Conservation (phyloP, 352 stramenopile species). For the Pythium sp. region DNA sequence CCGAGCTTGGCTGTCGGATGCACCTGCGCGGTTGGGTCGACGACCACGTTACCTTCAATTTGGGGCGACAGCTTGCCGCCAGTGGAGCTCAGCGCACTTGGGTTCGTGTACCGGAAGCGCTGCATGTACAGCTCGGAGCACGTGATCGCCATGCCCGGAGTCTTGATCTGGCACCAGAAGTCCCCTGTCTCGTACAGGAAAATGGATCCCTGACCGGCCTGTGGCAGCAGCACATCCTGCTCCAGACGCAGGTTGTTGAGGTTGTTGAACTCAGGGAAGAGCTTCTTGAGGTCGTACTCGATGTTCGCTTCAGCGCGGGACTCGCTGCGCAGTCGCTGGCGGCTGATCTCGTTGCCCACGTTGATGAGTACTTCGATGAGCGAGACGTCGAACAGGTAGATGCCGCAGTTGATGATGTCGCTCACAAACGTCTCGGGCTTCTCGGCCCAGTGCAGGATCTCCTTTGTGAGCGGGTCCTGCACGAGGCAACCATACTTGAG, state of each 20-base stretch:
- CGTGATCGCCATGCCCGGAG: constrained; percentile 85
- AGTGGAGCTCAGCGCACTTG: constrained; percentile 71
- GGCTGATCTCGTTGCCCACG: constrained; percentile 78
- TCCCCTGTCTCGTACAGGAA: constrained; percentile 84
- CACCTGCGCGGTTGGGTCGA: constrained; percentile 75
- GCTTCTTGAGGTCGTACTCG: constrained; percentile 80
- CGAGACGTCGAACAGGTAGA: constrained; percentile 85
- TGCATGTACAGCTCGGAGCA: constrained; percentile 91
- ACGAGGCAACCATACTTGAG: constrained; percentile 89
- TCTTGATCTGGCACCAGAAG: constrained; percentile 92
- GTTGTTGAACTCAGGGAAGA: constrained; percentile 87
- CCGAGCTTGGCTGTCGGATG: constrained; percentile 85
- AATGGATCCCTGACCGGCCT: constrained; percentile 70
- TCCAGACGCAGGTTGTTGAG: constrained; percentile 81
- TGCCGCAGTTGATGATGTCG: constrained; percentile 89
- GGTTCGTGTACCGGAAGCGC: constrained; percentile 87
- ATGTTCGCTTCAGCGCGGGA: constrained; percentile 67
- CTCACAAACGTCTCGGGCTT: constrained; percentile 90
- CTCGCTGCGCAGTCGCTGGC: constrained; percentile 72
- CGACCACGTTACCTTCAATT: constrained; percentile 87
- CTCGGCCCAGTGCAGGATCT: constrained; percentile 88
- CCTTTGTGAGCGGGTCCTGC: constrained; percentile 63
- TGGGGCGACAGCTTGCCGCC: constrained; percentile 81
- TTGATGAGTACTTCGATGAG: constrained; percentile 77
- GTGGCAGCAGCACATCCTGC: constrained; percentile 80